Evolutionary conservation across 805 yeast genomes (phyloP).

Genomic region (Sugiyamaella valdiviana): DNA sequence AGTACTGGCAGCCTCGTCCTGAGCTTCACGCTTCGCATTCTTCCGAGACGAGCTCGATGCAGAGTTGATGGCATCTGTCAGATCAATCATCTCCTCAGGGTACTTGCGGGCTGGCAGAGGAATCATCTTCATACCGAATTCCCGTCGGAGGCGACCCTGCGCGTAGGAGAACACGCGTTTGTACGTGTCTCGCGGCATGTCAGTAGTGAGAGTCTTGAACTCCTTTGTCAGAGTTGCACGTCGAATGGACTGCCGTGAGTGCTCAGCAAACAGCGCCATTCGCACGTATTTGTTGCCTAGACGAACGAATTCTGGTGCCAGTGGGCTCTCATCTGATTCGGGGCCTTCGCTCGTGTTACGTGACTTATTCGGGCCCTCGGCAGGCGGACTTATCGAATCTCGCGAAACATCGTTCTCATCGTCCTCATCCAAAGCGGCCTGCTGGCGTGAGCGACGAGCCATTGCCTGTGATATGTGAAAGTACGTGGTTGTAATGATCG

Average conservation of each 20-base stretch:
- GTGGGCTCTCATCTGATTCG: neutral
- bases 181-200: neutral
- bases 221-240: neutral
- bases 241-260: neutral
- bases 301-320: neutral
- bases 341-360: neutral
- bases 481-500: no score
- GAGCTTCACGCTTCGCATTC: neutral
- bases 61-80: constrained; percentile 1
- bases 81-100: constrained; percentile 5
- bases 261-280: constrained; percentile 3
- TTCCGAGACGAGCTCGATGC: constrained; percentile 1
- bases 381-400: no score
- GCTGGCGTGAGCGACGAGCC: neutral
- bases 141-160: constrained; percentile 2
- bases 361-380: neutral
- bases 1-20: neutral
- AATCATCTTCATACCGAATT: constrained; percentile 14
- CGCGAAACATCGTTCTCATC: neutral
- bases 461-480: no score
- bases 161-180: constrained; percentile 3
- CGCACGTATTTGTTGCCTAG: constrained; percentile 3
- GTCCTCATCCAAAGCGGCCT: neutral
- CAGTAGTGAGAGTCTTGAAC: neutral
- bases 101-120: constrained; percentile 5